Evolutionary conservation across 2,329 filamentous ascomycete species (phyloP).

Genomic region (Arthroderma sp.): DNA sequence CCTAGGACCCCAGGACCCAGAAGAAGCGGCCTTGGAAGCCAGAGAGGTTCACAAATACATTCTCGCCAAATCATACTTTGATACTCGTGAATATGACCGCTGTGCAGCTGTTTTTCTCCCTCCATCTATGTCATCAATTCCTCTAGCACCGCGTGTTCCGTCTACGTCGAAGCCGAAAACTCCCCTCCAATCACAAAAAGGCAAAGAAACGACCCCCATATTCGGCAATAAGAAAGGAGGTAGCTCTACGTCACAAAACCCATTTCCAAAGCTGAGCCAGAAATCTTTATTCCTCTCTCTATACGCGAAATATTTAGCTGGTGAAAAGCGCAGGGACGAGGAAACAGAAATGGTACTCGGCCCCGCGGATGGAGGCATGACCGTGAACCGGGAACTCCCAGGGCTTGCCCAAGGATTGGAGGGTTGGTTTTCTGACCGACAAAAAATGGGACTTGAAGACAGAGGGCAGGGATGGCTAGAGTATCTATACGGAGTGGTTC

Average conservation of each 20-base stretch:
- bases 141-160: conserved; percentile 40
- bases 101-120: conserved; percentile 82
- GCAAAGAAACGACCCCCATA: conserved; percentile 47
- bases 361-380: conserved; percentile 74
- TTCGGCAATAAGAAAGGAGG: conserved; percentile 29
- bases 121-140: conserved; percentile 59
- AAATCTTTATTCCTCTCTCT: conserved; percentile 84
- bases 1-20: conserved; percentile 49
- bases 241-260: conserved; percentile 24
- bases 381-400: conserved; percentile 72
- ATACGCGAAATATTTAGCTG: conserved; percentile 84
- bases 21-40: conserved; percentile 64
- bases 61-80: conserved; percentile 85
- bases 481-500: conserved; percentile 67
- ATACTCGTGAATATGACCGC: conserved; percentile 88
- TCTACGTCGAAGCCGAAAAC: conserved; percentile 15
- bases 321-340: conserved; percentile 92
- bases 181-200: conserved; percentile 34
- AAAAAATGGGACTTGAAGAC: conserved; percentile 46
- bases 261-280: conserved; percentile 56
- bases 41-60: conserved; percentile 74
- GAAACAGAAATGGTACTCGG: conserved; percentile 96
- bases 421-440: conserved; percentile 63
- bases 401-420: conserved; percentile 64
- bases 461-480: conserved; percentile 86